Conservation (phyloP, 192 early-diverging fungal species). For the Coemansia sp. region DNA sequence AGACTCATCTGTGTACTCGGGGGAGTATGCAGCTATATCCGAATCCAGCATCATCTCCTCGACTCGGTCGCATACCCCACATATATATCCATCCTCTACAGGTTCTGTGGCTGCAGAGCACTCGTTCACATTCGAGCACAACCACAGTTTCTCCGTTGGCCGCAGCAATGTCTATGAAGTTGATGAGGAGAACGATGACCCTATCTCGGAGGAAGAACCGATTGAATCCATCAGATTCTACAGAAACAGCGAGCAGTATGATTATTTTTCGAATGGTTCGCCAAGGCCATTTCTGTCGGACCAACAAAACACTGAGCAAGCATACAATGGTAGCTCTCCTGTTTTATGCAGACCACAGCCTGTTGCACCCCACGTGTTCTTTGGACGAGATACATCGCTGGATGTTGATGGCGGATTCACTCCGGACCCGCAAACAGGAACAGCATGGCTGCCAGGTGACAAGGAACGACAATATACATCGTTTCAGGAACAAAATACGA, state of each 20-base stretch:
- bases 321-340: background rate
- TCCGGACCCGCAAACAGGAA: background rate
- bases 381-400: constrained; percentile 7
- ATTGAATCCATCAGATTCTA: background rate
- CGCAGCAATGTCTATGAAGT: background rate
- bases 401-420: background rate
- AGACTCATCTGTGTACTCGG: background rate
- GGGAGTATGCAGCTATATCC: background rate
- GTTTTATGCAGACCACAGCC: constrained; percentile 33
- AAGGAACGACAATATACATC: background rate
- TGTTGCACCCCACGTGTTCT: constrained; percentile 33
- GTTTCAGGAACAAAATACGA: background rate
- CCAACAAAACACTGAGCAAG: background rate
- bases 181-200: constrained; percentile 1
- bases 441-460: background rate
- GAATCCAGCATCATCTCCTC: constrained; percentile 2
- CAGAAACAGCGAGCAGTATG: background rate
- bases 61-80: background rate
- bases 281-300: background rate
- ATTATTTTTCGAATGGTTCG: background rate
- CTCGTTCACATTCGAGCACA: background rate
- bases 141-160: background rate
- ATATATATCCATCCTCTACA: background rate
- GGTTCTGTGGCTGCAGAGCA: background rate
- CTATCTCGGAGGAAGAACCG: constrained; percentile 25